Conservation (phyloP, 2,329 filamentous ascomycete species). For the Colletotrichum graminicola region DNA sequence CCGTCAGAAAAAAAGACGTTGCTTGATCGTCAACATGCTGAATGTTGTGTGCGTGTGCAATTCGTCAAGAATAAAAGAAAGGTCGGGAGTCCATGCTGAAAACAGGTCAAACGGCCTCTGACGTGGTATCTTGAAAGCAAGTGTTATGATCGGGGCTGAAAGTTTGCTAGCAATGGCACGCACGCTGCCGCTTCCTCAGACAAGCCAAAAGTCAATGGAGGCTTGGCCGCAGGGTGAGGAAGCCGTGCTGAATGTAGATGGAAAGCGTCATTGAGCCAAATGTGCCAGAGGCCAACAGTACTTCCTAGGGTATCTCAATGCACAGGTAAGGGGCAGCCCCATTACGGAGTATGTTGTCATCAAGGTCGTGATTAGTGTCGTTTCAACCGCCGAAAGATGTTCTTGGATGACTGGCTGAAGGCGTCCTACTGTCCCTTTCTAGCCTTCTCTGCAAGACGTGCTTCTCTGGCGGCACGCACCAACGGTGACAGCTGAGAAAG, state of each 20-base stretch:
- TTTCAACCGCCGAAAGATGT: slow-evolving; percentile 39
- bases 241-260: slow-evolving; percentile 12
- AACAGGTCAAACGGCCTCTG: slow-evolving; percentile 26
- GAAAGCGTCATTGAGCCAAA: slow-evolving; percentile 17
- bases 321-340: slow-evolving; percentile 33
- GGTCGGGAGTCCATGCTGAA: slow-evolving; percentile 29
- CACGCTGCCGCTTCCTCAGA: background rate
- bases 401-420: slow-evolving; percentile 30
- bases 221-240: background rate
- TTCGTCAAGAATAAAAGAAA: slow-evolving; percentile 36
- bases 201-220: slow-evolving; percentile 1
- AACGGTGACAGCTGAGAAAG: slow-evolving; percentile 84
- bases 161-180: slow-evolving; percentile 29
- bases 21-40: slow-evolving; percentile 37
- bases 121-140: slow-evolving; percentile 42
- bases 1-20: slow-evolving; percentile 19
- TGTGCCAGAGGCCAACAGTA: slow-evolving; percentile 34
- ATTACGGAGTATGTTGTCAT: slow-evolving; percentile 32
- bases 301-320: slow-evolving; percentile 40
- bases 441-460: slow-evolving; percentile 86
- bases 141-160: slow-evolving; percentile 36
- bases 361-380: slow-evolving; percentile 39
- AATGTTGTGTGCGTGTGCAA: slow-evolving; percentile 26
- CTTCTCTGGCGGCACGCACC: slow-evolving; percentile 86
- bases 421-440: slow-evolving; percentile 67